These are phyloP conservation scores for Jackrogersella multiformis DNA, from an alignment of 495 filamentous ascomycete species.

Conservation along the genomic window DNA sequence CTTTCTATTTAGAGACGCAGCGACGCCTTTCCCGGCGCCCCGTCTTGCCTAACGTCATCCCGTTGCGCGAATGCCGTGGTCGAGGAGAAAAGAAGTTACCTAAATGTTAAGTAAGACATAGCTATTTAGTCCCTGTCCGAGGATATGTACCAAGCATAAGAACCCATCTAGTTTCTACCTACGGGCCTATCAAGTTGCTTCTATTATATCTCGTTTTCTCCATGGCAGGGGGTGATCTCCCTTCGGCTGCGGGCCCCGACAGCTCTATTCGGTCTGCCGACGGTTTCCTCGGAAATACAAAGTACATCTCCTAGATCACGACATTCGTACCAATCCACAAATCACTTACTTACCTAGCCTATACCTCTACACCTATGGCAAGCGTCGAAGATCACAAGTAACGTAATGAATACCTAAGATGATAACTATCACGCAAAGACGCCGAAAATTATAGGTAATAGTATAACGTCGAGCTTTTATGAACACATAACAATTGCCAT, in stretches of 20 bases:
- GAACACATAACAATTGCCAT: no score
- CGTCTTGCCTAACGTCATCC: slow-evolving; percentile 35
- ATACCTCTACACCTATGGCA: not conserved
- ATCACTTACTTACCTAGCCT: slow-evolving; percentile 1
- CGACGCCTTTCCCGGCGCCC: slow-evolving; percentile 28
- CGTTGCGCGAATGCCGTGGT: slow-evolving; percentile 34
- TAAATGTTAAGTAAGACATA: slow-evolving; percentile 45
- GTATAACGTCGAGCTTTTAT: no score
- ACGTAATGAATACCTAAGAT: slow-evolving; percentile 1
- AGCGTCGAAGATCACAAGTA: not conserved
- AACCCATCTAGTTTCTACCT: not conserved
- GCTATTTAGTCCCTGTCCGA: slow-evolving; percentile 20
- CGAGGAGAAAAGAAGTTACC: slow-evolving; percentile 31
- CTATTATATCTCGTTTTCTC: slow-evolving; percentile 1
- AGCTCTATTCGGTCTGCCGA: slow-evolving; percentile 10
- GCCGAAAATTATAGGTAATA: not conserved
- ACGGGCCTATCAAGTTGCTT: slow-evolving; percentile 21
- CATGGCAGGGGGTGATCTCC: slow-evolving; percentile 1
- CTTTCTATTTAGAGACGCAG: slow-evolving; percentile 28
- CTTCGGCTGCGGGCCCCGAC: slow-evolving; percentile 10
- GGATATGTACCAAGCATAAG: slow-evolving; percentile 9
- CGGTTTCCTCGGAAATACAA: slow-evolving; percentile 11
- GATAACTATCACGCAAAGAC: not conserved
- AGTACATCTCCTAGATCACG: slow-evolving; percentile 22
- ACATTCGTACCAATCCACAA: slow-evolving; percentile 13